These are phyloP conservation scores for Globisporangium uncinulatum DNA, from an alignment of 352 stramenopile genomes.

Conservation along the genomic window DNA sequence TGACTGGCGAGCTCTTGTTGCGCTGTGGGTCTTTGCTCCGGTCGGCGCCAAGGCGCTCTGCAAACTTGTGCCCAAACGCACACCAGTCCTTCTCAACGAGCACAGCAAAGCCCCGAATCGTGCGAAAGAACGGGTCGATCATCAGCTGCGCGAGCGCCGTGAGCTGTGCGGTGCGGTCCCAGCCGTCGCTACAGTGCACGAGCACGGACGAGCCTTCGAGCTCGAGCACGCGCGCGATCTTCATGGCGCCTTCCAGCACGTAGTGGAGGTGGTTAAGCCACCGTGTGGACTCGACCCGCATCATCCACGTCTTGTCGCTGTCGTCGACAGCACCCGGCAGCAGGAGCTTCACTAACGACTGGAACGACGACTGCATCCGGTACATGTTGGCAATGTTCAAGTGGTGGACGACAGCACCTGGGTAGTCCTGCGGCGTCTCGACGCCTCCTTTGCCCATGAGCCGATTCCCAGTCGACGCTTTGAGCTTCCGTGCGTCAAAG, in stretches of 20 bases:
- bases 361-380: constrained; percentile 81
- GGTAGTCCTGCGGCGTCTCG: constrained; percentile 79
- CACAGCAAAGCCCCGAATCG: constrained; percentile 72
- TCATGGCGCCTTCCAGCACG: constrained; percentile 75
- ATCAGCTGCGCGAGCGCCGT: constrained; percentile 78
- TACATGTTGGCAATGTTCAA: constrained; percentile 94
- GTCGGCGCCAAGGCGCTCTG: constrained; percentile 59
- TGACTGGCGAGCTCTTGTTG: constrained; percentile 77
- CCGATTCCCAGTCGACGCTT: constrained; percentile 87
- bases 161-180: constrained; percentile 82
- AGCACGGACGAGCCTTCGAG: constrained; percentile 74
- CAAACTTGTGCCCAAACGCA: constrained; percentile 83
- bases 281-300: constrained; percentile 65
- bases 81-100: constrained; percentile 87
- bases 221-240: constrained; percentile 84
- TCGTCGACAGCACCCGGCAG: constrained; percentile 58
- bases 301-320: constrained; percentile 60
- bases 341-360: constrained; percentile 65
- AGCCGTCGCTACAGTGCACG: constrained; percentile 87
- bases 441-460: constrained; percentile 90
- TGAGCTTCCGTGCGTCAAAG: constrained; percentile 86
- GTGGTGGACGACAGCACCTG: constrained; percentile 72
- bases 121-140: constrained; percentile 86
- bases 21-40: constrained; percentile 69
- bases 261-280: constrained; percentile 84